Percentiles rank a stretch among this genome's conserved stretches.
Evolutionary conservation across 345 rosid genomes (phyloP).

Genomic region (Excoecaria agallocha): DNA sequence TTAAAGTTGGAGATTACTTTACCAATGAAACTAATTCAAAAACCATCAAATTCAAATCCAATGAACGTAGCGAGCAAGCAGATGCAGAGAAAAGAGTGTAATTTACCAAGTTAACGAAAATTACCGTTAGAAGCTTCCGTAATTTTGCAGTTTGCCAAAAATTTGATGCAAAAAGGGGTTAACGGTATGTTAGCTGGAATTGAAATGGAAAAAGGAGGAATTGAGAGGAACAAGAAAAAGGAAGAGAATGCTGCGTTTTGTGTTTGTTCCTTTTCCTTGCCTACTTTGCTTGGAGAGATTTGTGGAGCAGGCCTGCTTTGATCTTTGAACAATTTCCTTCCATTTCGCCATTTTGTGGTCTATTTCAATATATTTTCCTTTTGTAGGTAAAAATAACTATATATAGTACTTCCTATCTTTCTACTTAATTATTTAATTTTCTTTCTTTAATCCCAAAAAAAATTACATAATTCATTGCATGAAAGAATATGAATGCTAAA

Average conservation of each 20-base stretch:
- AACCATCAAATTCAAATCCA: neutral
- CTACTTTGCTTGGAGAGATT: neutral
- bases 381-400: neutral
- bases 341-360: conserved; percentile 13
- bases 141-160: neutral
- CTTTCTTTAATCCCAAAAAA: too few relatives aligned
- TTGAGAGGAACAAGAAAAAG: neutral
- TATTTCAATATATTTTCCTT: neutral
- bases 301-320: conserved; percentile 9
- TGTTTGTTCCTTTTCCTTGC: too few relatives aligned
- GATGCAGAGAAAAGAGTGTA: neutral
- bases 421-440: too few relatives aligned
- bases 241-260: neutral
- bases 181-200: neutral
- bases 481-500: too few relatives aligned
- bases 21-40: conserved; percentile 1
- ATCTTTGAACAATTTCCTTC: neutral
- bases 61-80: neutral
- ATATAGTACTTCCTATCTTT: too few relatives aligned
- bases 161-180: neutral
- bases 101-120: neutral
- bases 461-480: too few relatives aligned
- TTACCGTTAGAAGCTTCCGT: neutral
- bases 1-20: neutral
- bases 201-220: neutral